phyloP scores from a whole-genome alignment of 208 protist species.

The Trypanosoma platydactyli region DNA sequence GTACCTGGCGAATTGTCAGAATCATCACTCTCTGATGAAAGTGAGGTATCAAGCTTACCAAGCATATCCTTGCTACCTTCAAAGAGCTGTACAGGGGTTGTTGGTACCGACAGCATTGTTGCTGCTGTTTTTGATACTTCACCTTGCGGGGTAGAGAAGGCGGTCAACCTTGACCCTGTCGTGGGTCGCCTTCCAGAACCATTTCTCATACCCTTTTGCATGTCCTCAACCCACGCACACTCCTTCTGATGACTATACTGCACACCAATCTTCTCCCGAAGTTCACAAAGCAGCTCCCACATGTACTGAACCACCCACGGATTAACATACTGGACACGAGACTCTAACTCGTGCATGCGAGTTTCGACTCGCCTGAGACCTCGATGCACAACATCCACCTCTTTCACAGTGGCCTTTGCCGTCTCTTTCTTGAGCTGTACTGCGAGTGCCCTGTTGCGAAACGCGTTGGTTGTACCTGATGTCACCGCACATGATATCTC shows the following conservation, averaged over 20 bases:
- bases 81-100: conserved; percentile 16
- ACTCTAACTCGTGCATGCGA: conserved; percentile 35
- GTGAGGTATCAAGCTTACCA: conserved; percentile 12
- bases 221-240: conserved; percentile 12
- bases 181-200: neutral
- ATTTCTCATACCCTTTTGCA: neutral
- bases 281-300: conserved; percentile 31
- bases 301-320: conserved; percentile 38
- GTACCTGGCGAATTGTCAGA: neutral
- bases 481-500: conserved; percentile 1
- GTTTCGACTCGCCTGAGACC: conserved; percentile 30
- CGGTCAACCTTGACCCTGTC: conserved; percentile 3
- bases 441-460: conserved; percentile 15
- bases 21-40: conserved; percentile 27
- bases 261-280: conserved; percentile 23
- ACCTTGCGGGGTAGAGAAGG: neutral
- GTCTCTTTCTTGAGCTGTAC: conserved; percentile 24
- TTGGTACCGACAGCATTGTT: neutral
- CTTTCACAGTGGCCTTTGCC: conserved; percentile 28
- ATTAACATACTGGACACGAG: conserved; percentile 35
- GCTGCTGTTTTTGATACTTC: neutral
- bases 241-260: conserved; percentile 9
- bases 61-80: neutral
- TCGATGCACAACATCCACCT: conserved; percentile 25
- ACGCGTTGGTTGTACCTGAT: conserved; percentile 14